Evolutionary conservation across 805 yeast species (phyloP), one percentile per base, ranked within the genome.

Genomic region (Candida dajiaensis): DNA sequence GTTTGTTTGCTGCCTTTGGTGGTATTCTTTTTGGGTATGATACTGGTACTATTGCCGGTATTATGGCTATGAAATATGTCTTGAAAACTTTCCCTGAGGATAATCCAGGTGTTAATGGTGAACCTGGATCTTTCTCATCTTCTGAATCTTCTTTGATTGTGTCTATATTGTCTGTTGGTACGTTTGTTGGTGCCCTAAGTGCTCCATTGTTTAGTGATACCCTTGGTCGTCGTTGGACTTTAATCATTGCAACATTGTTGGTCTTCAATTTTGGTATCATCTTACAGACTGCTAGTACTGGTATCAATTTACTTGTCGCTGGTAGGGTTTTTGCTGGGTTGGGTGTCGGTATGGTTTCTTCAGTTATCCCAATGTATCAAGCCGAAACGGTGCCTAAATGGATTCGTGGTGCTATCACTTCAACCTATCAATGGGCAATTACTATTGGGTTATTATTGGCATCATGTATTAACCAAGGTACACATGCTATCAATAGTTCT

Each of bases 301-400:
- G 73, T 41, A 68, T 76, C 51, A 65, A 72, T 11, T 63, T 80
- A 18, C 62, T 82, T 13, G 76, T 81, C 53, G 80, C 77, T 15
- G 92, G 92, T 39, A 72, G 92, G 58, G 76, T 77, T 22, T 68
- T 85, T 52, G 81, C 85, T 20, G 94, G 90, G 26, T 51, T 81
- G 7, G 86, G 89, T 43, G 85, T 85, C 48, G 95, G 95, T 50
- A 71, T 79, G 26, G 71, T 84, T 19, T 81, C 90, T 25, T 83
- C 89, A 23, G 72, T 80, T 50, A 83, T 85, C 31, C 89, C 90
- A 22, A 64, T 85, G 51, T 85, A 85, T 62, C 87, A 83, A 68
- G 84, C 90, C 26, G 95, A 85, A 64, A 81, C 86, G 33, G 77
- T 89, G 16, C 94, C 94, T 23, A 80, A 76, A 56, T 81, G 85